Conservation (phyloP, 169 alveolate genomes). For the Plasmodium cynomolgi region DNA sequence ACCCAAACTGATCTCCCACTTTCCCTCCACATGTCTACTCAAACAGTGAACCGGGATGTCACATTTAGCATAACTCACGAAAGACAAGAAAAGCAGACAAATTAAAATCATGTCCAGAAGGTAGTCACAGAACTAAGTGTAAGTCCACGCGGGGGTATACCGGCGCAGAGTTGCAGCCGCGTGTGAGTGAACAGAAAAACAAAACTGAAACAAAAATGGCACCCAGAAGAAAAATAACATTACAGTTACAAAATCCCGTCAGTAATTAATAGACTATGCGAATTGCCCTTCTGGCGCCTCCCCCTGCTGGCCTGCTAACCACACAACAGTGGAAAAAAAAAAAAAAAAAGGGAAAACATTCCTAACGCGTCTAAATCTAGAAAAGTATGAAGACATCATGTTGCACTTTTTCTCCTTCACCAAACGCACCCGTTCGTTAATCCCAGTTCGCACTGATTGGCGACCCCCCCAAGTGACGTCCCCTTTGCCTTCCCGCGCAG, state of each 20-base stretch:
- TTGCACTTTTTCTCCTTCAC: not conserved
- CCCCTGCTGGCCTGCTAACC: not conserved
- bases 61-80: constrained; percentile 50
- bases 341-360: not conserved
- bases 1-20: constrained; percentile 62
- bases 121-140: not conserved
- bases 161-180: not conserved
- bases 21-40: constrained; percentile 70
- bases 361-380: not conserved
- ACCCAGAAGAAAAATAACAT: not conserved
- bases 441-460: not conserved
- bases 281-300: not conserved
- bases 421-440: not conserved
- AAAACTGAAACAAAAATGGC: not conserved
- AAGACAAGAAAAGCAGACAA: not conserved
- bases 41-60: constrained; percentile 74
- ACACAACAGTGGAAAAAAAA: not conserved
- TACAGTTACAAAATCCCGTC: not conserved
- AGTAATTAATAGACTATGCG: not conserved
- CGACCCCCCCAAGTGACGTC: not conserved
- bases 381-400: not conserved
- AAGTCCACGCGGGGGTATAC: not conserved
- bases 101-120: constrained; percentile 34
- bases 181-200: not conserved
- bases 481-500: not conserved